phyloP scores from a whole-genome alignment of 768 basidiomycete genomes.

The Phylloporus rhodoxanthus region DNA sequence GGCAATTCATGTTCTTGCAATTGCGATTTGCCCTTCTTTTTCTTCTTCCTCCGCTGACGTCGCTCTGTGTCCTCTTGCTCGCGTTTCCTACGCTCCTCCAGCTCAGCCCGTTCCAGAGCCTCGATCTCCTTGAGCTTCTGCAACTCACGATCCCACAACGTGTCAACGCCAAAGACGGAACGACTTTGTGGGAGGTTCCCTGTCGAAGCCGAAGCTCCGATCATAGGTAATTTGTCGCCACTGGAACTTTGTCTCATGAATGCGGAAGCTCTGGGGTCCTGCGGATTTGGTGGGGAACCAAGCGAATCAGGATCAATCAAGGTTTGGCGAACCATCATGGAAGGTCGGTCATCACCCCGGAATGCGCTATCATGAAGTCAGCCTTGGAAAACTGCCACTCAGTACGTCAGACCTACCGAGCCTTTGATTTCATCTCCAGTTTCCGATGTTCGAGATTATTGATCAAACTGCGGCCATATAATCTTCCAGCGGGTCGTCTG shows the following conservation, averaged over 20 bases:
- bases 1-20: slow-evolving; percentile 38
- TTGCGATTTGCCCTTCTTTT: slow-evolving; percentile 43
- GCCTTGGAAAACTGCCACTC: neutral
- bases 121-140: slow-evolving; percentile 75
- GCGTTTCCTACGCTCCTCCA: slow-evolving; percentile 42
- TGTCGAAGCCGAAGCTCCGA: slow-evolving; percentile 29
- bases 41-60: slow-evolving; percentile 26
- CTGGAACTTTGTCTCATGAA: slow-evolving; percentile 48
- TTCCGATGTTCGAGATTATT: slow-evolving; percentile 85
- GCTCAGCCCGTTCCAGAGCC: slow-evolving; percentile 54
- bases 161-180: slow-evolving; percentile 92
- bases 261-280: slow-evolving; percentile 38
- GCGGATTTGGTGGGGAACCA: slow-evolving; percentile 41
- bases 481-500: slow-evolving; percentile 66
- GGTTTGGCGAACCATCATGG: slow-evolving; percentile 86
- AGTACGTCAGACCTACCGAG: slow-evolving; percentile 52
- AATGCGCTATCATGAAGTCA: slow-evolving; percentile 56
- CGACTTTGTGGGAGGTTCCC: slow-evolving; percentile 41
- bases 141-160: slow-evolving; percentile 88
- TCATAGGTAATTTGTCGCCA: slow-evolving; percentile 28
- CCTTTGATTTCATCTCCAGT: slow-evolving; percentile 71
- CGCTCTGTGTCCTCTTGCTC: slow-evolving; percentile 43
- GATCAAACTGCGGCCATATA: slow-evolving; percentile 85
- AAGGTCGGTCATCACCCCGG: slow-evolving; percentile 80
- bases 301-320: slow-evolving; percentile 69